These are phyloP conservation scores for Taxillus chinensis DNA, from an alignment of 164 flowering plant genomes.

Conservation along the genomic window DNA sequence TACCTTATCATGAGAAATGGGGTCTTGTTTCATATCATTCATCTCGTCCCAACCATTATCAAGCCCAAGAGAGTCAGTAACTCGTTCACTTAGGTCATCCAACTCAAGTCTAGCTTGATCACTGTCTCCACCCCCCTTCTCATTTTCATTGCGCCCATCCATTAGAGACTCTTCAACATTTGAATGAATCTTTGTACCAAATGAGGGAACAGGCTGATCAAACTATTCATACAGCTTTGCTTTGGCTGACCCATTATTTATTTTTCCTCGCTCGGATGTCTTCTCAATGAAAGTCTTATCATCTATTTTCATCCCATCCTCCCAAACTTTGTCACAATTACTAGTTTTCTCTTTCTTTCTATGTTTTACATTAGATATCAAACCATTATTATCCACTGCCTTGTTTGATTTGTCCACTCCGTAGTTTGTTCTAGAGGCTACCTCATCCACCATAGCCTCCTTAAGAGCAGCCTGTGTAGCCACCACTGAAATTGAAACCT, in stretches of 20 bases:
- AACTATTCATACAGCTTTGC: conserved; percentile 35
- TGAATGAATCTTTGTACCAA: conserved; percentile 51
- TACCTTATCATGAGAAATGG: conserved; percentile 45
- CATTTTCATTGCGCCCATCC: conserved; percentile 20
- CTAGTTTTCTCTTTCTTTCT: conserved; percentile 11
- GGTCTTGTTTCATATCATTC: conserved; percentile 21
- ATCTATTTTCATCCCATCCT: conserved; percentile 12
- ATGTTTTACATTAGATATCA: conserved; percentile 7
- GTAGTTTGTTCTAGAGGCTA: conserved; percentile 6
- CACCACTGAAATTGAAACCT: background rate
- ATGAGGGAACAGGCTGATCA: conserved; percentile 49
- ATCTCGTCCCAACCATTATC: conserved; percentile 36
- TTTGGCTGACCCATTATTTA: conserved; percentile 5
- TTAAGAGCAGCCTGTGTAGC: conserved; percentile 8
- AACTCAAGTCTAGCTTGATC: conserved; percentile 11
- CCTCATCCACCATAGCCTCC: conserved; percentile 17
- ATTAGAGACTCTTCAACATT: conserved; percentile 39
- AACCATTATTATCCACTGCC: conserved; percentile 4
- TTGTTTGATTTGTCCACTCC: conserved; percentile 11
- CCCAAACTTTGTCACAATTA: conserved; percentile 1
- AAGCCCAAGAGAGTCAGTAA: conserved; percentile 27
- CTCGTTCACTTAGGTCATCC: conserved; percentile 37
- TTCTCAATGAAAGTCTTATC: conserved; percentile 11
- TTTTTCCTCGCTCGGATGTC: background rate
- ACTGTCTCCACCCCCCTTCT: conserved; percentile 10